phyloP scores from a whole-genome alignment of 768 basidiomycete genomes.

The Rhizopogon vulgaris region DNA sequence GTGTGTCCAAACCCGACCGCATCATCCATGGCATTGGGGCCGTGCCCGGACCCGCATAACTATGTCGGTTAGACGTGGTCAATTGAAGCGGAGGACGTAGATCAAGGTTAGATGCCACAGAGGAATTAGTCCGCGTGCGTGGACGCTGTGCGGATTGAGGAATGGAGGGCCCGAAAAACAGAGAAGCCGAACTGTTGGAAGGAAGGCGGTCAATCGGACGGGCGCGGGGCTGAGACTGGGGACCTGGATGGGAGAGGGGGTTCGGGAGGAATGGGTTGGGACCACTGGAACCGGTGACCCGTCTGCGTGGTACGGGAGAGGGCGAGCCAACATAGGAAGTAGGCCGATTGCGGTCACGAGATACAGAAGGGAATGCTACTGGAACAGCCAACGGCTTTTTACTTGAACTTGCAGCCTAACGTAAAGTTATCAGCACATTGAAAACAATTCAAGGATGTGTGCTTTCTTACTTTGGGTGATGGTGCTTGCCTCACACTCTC shows the following conservation, averaged over 20 bases:
- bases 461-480: constrained; percentile 28
- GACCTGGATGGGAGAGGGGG: not conserved
- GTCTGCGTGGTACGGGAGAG: constrained; percentile 51
- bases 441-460: not conserved
- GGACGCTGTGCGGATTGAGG: constrained; percentile 20
- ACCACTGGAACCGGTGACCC: constrained; percentile 36
- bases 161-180: constrained; percentile 57
- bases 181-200: constrained; percentile 48
- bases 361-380: constrained; percentile 33
- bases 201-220: constrained; percentile 44
- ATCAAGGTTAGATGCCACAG: constrained; percentile 4
- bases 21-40: constrained; percentile 25
- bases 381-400: constrained; percentile 13
- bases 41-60: constrained; percentile 50
- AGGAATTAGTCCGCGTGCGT: constrained; percentile 17
- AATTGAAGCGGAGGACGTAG: constrained; percentile 16
- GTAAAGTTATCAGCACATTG: not conserved
- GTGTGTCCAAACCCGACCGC: constrained; percentile 31
- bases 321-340: constrained; percentile 44
- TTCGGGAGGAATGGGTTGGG: constrained; percentile 22
- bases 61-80: constrained; percentile 47
- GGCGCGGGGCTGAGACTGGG: constrained; percentile 21
- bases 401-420: not conserved
- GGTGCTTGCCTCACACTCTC: constrained; percentile 41
- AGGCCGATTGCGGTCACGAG: constrained; percentile 33